Evolutionary conservation across 2,329 filamentous ascomycete species (phyloP), one percentile per base, ranked within the genome.

Genomic region (Aureobasidium sp.): DNA sequence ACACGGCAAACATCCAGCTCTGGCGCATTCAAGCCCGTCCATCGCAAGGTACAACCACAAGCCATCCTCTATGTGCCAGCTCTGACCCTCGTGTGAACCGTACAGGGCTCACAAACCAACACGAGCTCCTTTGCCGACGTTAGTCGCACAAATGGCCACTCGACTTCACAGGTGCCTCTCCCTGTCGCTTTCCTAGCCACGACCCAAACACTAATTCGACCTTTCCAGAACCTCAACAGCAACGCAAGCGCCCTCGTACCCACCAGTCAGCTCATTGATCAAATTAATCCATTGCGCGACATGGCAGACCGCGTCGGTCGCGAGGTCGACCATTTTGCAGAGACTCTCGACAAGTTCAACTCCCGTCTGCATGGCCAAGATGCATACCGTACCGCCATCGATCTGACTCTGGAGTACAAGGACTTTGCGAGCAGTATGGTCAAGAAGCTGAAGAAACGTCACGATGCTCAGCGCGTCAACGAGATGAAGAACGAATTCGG

Each of bases 321-420:
- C 64, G 91, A 96, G 74, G 90, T 96, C 63, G 91, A 96, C 75
- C 82, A 85, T 48, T 97, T 97, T 71, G 91, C 92, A 40, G 87
- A 89, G 70, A 84, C 85, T 57, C 81, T 97, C 24, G 92, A 97
- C 75, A 82, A 85, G 60, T 93, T 91, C 73, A 81, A 78, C 67
- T 80, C 73, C 68, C 78, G 68, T 69, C 77, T 67, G 74, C 79
- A 66, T 70, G 75, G 66, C 53, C 80, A 82, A 64, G 70, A 74
- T 70, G 83, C 84, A 70, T 81, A 83, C 50, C 82, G 86, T 64
- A 82, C 90, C n/a, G 71, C 70, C 39, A 81, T 90, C 68, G 81
- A 85, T 56, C 79, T 95, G 4, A 74, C 78, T 2, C 69, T 69
- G 14, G 71, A 74, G 40, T 79, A 77, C 68, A 74, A 73, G 66